Percentiles rank a stretch among this genome's conserved stretches.
phyloP scores from a whole-genome alignment of 2,329 filamentous ascomycete species.

The Diplodia mutila region DNA sequence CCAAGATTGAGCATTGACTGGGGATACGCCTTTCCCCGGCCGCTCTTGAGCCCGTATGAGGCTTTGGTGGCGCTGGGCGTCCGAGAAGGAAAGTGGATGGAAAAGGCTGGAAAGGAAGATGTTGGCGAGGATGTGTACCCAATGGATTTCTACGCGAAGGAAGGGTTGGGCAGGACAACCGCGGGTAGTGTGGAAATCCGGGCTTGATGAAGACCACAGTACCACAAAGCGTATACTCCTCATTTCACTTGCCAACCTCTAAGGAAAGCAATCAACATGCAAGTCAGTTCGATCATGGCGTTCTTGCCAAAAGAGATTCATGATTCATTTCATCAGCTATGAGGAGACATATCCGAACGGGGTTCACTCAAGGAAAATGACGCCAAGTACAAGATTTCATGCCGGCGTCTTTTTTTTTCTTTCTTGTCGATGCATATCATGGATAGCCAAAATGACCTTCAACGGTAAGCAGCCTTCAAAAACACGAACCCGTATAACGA shows the following conservation, averaged over 20 bases:
- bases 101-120: slow-evolving; percentile 42
- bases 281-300: background rate
- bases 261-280: background rate
- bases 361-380: background rate
- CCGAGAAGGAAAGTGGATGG: slow-evolving; percentile 70
- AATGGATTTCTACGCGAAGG: slow-evolving; percentile 97
- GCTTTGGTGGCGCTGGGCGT: slow-evolving; percentile 86
- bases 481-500: background rate
- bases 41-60: slow-evolving; percentile 91
- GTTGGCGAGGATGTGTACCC: slow-evolving; percentile 72
- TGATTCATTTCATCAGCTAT: background rate
- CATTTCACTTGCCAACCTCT: background rate
- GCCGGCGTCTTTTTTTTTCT: background rate
- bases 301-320: too few relatives aligned
- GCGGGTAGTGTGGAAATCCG: background rate
- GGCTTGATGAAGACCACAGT: background rate
- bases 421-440: background rate
- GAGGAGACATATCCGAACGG: background rate
- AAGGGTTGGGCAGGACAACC: slow-evolving; percentile 81
- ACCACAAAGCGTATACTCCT: background rate
- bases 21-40: slow-evolving; percentile 93
- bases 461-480: background rate
- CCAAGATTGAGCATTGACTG: slow-evolving; percentile 97
- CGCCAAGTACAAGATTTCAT: background rate
- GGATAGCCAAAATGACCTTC: background rate